Percentiles rank a stretch among this genome's conserved stretches.
These are phyloP conservation scores for Rhodotorula diobovata DNA, from an alignment of 768 basidiomycete species.

Conservation along the genomic window DNA sequence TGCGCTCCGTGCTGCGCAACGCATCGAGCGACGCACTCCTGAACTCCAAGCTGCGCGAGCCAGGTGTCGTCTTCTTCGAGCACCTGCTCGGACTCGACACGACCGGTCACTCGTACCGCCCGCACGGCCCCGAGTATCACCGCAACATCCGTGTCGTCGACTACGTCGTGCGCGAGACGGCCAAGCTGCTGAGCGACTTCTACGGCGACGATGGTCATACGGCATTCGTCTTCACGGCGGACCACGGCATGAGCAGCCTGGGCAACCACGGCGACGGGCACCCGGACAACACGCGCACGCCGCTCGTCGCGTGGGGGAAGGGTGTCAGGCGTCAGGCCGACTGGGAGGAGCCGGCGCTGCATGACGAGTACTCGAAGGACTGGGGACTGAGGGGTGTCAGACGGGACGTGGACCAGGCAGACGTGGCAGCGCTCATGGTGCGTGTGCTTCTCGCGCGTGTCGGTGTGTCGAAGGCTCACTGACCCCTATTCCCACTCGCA, in stretches of 20 bases:
- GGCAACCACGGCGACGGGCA: conserved; percentile 89
- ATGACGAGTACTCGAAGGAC: conserved; percentile 64
- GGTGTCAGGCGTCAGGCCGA: conserved; percentile 54
- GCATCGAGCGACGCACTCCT: conserved; percentile 57
- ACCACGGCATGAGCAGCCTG: conserved; percentile 83
- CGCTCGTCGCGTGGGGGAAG: conserved; percentile 74
- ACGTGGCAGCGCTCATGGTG: conserved; percentile 70
- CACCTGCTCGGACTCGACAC: conserved; percentile 81
- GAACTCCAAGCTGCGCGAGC: conserved; percentile 55
- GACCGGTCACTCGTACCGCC: conserved; percentile 79
- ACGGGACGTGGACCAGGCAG: conserved; percentile 76
- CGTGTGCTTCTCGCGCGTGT: neutral
- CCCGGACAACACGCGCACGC: conserved; percentile 81
- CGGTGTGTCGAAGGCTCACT: neutral
- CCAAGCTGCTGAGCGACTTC: conserved; percentile 60
- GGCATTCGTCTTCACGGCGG: conserved; percentile 74
- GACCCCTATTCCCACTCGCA: neutral
- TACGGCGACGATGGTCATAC: conserved; percentile 63
- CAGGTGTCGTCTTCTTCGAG: conserved; percentile 71
- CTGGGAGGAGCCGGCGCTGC: conserved; percentile 41
- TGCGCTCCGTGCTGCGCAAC: conserved; percentile 61
- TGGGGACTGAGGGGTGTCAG: conserved; percentile 62
- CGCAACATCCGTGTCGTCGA: conserved; percentile 76
- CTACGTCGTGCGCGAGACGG: conserved; percentile 63
- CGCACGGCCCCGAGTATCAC: conserved; percentile 85